Evolutionary conservation across 2,329 filamentous ascomycete genomes (phyloP), one percentile per base, ranked within the genome.

Genomic region (Alternaria consortialis): DNA sequence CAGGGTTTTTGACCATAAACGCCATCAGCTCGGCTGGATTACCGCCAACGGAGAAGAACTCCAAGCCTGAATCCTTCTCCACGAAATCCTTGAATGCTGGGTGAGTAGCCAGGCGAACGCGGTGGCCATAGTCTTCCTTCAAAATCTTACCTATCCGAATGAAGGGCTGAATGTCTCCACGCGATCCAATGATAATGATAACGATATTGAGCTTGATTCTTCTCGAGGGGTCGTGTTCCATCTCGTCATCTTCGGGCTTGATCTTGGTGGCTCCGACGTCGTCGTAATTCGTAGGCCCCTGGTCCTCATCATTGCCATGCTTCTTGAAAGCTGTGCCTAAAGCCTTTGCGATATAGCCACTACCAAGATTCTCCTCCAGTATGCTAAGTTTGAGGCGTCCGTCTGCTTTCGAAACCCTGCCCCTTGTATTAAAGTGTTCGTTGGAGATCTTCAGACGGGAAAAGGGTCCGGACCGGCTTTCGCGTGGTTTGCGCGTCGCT

Each of bases 1-100:
- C 91, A 0, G 84, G 91, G 70, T 94, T 93, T 80, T 93, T 93
- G 34, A 94, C 91, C 92, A 95, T 94, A 76, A 93, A 94, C 0
- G 90, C 89, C 92, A 94, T 94, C 1, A 95, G 82, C 76, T 94
- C 91, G 0, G 89, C 87, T 2, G 92, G 92, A 68, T 94, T 89
- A 2, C 92, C 92, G 1, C 91, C 91, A 2, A 94, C 87, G 2
- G 87, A 90, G 78, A 94, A 94, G 79, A 94, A 94, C 68, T 94
- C 91, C 0, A 94, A 83, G 0, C 88, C 90, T 13, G 80, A 88
- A 63, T 93, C 90, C 50, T 89, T 84, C 69, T 92, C 85, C 1
- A 94, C 87, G 68, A 94, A 93, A 0, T 92, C 86, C 48, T 88
- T 88, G 75, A 94, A 94, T 0, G 88, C 88, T 1, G 91, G 90